Conservation (phyloP, 768 basidiomycete genomes). For the Sistotremastrum niveocremeum region DNA sequence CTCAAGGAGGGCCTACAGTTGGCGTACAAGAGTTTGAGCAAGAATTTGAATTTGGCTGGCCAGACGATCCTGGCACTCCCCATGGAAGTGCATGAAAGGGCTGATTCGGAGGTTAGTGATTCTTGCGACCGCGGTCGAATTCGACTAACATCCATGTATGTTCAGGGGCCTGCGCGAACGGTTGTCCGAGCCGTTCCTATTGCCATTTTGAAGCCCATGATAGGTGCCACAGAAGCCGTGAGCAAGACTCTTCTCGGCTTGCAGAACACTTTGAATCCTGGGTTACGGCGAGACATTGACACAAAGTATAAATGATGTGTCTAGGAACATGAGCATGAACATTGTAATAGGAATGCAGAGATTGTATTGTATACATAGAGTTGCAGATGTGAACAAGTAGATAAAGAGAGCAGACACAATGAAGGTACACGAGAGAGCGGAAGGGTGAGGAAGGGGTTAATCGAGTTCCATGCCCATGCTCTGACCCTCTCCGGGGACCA, state of each 20-base stretch:
- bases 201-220: constrained; percentile 95
- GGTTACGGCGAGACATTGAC: constrained; percentile 66
- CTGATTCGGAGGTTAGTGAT: constrained; percentile 68
- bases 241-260: constrained; percentile 91
- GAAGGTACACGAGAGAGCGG: neutral
- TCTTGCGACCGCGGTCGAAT: neutral
- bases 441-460: constrained; percentile 18
- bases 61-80: constrained; percentile 98
- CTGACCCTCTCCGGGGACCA: constrained; percentile 71
- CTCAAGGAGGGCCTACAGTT: constrained; percentile 79
- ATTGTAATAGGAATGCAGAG: neutral
- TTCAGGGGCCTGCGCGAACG: constrained; percentile 79
- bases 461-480: constrained; percentile 90
- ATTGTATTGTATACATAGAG: neutral
- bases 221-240: constrained; percentile 92
- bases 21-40: constrained; percentile 80
- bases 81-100: constrained; percentile 96
- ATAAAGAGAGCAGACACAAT: neutral
- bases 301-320: constrained; percentile 69
- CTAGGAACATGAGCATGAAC: neutral
- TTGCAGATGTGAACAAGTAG: neutral
- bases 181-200: constrained; percentile 96
- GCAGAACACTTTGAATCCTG: constrained; percentile 85
- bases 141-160: neutral
- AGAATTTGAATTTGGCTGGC: constrained; percentile 84